Base-by-base conservation (phyloP, 352 stramenopile species). In the Globisporangium yorkense region DNA sequence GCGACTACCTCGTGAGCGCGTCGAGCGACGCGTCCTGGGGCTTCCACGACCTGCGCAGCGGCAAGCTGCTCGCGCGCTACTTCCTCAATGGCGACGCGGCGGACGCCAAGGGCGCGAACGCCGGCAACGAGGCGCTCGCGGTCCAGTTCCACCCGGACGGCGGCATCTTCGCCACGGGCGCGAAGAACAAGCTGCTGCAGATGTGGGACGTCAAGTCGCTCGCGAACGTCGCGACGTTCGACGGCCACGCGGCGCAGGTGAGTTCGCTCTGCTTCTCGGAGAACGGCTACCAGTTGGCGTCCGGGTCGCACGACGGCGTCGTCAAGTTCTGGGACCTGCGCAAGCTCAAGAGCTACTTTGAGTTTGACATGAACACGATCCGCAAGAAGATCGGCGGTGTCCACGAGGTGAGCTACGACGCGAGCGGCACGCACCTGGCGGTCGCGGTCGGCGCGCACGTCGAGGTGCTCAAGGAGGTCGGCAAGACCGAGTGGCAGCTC, bases 101-200 rank as follows among this genome's bases (percentile, higher is more conserved):
- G n/a, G 66, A 27, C 1, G 24, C 1, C 24, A 27, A 27, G 24
- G 24, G 68, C n/a, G 53, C 51, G 0, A 75, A 75, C 45, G 59
- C 53, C 3, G 40, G 57, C 3, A 80, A 90, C 35, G 68, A 78
- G 37, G 63, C 61, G 15, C 72, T 74, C 33, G 74, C 67, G 31
- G 60, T 75, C 9, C 62, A 67, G 13, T 97, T 98, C 63, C 96
- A 99, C 74, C 95, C 95, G 12, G 96, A 99, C 71, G 96, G 96
- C 47, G 77, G 96, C 7, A 96, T 99, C 70, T 90, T 97, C 67
- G 73, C 88, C 68, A 70, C 81, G 49, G 75, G 61, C 37, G 66
- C 67, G 55, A 88, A 70, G 53, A 82, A 79, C 61, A 78, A 82
- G 57, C 62, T 83, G 43, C 72, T 98, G 52, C 71, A 94, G 54